These are phyloP conservation scores for Kodamaea alishanica DNA, from an alignment of 1,139 yeast species.

Conservation along the genomic window DNA sequence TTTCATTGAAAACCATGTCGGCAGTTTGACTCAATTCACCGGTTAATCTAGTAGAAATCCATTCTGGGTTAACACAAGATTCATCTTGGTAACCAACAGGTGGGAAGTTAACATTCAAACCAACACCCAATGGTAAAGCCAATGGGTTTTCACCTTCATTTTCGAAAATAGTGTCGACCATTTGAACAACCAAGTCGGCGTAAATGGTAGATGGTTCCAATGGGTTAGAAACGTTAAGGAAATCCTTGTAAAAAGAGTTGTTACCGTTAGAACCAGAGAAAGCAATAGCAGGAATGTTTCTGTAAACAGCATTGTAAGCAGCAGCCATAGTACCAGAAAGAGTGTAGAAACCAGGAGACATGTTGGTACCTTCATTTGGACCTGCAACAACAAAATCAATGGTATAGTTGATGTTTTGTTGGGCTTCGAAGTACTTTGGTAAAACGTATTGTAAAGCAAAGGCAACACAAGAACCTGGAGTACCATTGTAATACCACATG, in stretches of 20 bases:
- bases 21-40: conserved; percentile 34
- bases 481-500: conserved; percentile 50
- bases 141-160: conserved; percentile 27
- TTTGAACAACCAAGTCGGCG: conserved; percentile 34
- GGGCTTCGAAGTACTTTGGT: conserved; percentile 31
- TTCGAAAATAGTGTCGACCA: conserved; percentile 36
- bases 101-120: conserved; percentile 49
- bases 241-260: conserved; percentile 42
- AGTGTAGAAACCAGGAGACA: conserved; percentile 39
- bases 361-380: conserved; percentile 46
- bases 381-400: conserved; percentile 46
- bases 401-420: conserved; percentile 22
- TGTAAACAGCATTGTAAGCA: conserved; percentile 39
- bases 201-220: conserved; percentile 40
- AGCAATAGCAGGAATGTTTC: conserved; percentile 43
- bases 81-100: conserved; percentile 33
- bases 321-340: conserved; percentile 48
- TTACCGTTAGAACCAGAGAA: conserved; percentile 43
- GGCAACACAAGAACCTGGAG: conserved; percentile 44
- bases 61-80: conserved; percentile 37
- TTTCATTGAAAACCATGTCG: conserved; percentile 28
- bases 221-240: conserved; percentile 30
- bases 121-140: conserved; percentile 42
- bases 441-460: conserved; percentile 42
- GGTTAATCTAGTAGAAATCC: conserved; percentile 37